Evolutionary conservation across 257 asterid species (phyloP).

Genomic region (Solanum piurae): DNA sequence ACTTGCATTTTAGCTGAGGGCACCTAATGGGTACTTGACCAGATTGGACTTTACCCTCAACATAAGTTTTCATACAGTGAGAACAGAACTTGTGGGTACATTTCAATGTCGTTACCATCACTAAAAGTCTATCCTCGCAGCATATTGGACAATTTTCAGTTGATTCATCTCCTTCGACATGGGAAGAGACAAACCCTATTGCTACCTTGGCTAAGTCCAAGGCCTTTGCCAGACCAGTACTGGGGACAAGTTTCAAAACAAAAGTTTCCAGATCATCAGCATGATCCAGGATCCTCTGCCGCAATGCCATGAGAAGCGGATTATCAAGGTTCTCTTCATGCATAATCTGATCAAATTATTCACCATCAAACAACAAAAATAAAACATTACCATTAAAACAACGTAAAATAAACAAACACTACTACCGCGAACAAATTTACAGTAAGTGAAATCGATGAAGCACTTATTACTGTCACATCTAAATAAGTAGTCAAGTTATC

Average conservation of each 20-base stretch:
- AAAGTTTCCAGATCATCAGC: conserved; percentile 42
- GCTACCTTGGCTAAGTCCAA: conserved; percentile 71
- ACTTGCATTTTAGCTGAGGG: conserved; percentile 70
- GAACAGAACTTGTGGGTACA: conserved; percentile 92
- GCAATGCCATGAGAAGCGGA: conserved; percentile 63
- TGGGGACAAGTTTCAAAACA: conserved; percentile 37
- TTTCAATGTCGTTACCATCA: conserved; percentile 58
- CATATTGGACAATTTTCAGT: conserved; percentile 72
- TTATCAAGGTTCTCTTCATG: conserved; percentile 41
- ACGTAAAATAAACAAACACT: neutral
- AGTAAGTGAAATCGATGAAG: neutral
- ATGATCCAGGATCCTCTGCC: conserved; percentile 64
- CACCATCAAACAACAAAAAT: neutral
- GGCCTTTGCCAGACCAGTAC: conserved; percentile 32
- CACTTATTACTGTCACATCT: neutral
- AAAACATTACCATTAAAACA: neutral
- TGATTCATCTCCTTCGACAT: conserved; percentile 22
- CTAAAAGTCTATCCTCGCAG: conserved; percentile 60
- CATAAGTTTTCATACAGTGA: conserved; percentile 76
- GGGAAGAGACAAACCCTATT: conserved; percentile 58
- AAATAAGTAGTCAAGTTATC: neutral
- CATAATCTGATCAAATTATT: conserved; percentile 37
- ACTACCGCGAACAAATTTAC: neutral
- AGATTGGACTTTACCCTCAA: conserved; percentile 55
- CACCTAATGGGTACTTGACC: conserved; percentile 62